These are phyloP conservation scores for Kickxella alabastrina DNA, from an alignment of 192 early-diverging fungal species.

Conservation along the genomic window DNA sequence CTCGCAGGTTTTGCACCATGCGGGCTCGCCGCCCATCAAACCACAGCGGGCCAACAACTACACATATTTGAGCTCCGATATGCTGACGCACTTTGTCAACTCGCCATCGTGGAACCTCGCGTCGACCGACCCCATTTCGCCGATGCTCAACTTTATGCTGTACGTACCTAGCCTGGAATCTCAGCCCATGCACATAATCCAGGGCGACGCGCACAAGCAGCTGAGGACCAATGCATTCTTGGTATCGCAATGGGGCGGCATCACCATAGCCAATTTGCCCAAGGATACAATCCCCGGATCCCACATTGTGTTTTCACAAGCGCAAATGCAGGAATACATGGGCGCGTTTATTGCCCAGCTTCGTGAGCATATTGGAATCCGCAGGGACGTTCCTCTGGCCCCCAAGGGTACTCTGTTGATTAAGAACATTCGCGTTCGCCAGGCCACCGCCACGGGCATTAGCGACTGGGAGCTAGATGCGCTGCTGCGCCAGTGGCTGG, in stretches of 20 bases:
- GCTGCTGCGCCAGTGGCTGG: conserved; percentile 63
- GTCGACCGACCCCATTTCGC: conserved; percentile 73
- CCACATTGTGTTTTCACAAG: conserved; percentile 21
- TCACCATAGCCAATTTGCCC: conserved; percentile 60
- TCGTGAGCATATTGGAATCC: conserved; percentile 78
- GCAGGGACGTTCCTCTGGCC: conserved; percentile 35
- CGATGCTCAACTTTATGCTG: conserved; percentile 86
- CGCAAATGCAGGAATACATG: conserved; percentile 71
- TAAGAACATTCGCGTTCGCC: conserved; percentile 36
- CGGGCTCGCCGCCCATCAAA: conserved; percentile 63
- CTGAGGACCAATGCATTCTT: conserved; percentile 71
- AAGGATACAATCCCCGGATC: conserved; percentile 4
- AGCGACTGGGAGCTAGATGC: conserved; percentile 82
- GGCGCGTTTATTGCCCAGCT: conserved; percentile 77
- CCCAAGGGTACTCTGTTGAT: neutral
- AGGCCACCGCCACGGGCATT: conserved; percentile 57
- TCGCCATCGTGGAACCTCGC: conserved; percentile 95
- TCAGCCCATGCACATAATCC: conserved; percentile 67
- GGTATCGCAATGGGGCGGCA: conserved; percentile 94
- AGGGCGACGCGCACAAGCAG: conserved; percentile 29
- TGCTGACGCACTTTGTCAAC: conserved; percentile 89
- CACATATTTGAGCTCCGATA: conserved; percentile 60
- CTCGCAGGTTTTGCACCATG: conserved; percentile 84
- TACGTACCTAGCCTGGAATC: conserved; percentile 72
- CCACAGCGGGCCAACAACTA: conserved; percentile 47